Base-by-base conservation (phyloP, 2,329 filamentous ascomycete species). In the Paraconiothyrium sp. region DNA sequence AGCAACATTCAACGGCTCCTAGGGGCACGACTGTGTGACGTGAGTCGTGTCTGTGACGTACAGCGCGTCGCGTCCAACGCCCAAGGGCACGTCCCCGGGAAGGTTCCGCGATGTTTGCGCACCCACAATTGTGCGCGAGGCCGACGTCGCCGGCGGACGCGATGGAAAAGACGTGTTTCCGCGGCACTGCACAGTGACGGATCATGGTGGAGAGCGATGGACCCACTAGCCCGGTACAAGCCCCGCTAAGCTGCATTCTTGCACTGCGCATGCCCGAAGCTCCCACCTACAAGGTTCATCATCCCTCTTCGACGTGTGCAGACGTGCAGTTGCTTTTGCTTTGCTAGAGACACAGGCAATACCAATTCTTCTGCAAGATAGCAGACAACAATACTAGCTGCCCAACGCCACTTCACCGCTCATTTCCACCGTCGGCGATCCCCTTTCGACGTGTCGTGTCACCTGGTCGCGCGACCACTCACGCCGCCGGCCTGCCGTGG, bases 391-490 rank as follows among this genome's bases (percentile, higher is more conserved):
- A 30, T 30, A 30, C 27, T 1, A 27, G n/a, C 24, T 13, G 16
- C n/a, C 7, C 57, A 48, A 46, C 11, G 43, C 34, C 22, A 32
- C 48, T 24, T 39, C 54, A 35, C 41, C 47, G 34, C 41, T 47
- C 50, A 47, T 57, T 44, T 41, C 44, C 48, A 9, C 37, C 48
- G n/a, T 24, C 3, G 43, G 43, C 49, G 47, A 54, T 39, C 13
- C 34, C 30, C 54, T n/a, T 22, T 41, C 27, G n/a, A 51, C 48
- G 54, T 47, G 41, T 35, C 39, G 41, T 55, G 52, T 55, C 52
- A 47, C 54, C 39, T 47, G 41, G 30, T 56, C 54, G 54, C 54
- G 43, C 54, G 54, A 56, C 54, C 54, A 56, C 54, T 30, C 54
- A 47, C 43, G 54, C 54, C 43, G 54, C n/a, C 13, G 11, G 20